Conservation (phyloP, 2,329 filamentous ascomycete species). For the Trichophyton mentagrophytes region DNA sequence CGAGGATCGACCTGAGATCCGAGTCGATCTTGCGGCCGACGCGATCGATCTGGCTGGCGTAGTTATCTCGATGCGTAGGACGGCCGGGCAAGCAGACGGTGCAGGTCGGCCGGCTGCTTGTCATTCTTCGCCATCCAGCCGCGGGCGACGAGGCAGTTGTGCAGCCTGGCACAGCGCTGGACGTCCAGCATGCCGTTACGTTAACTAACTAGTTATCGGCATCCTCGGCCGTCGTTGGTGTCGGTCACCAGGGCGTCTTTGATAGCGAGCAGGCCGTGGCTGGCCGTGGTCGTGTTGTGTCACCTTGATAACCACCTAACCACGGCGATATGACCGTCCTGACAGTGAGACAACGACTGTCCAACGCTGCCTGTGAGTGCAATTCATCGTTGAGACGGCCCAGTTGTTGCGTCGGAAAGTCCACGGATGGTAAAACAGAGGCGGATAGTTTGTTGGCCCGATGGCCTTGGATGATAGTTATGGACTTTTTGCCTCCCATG, state of each 20-base stretch:
- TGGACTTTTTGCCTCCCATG: too few species aligned
- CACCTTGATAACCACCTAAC: too few species aligned
- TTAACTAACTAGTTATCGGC: too few species aligned
- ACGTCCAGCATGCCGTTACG: not conserved
- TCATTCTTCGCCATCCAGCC: not conserved
- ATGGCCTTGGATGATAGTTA: too few species aligned
- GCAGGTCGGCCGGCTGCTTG: not conserved
- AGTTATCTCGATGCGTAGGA: not conserved
- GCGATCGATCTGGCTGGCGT: not conserved
- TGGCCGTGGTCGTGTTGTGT: not conserved
- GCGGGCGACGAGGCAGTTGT: not conserved
- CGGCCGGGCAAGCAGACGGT: not conserved
- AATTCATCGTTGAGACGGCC: too few species aligned
- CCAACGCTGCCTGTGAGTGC: too few species aligned
- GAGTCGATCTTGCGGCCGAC: not conserved
- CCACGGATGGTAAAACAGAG: too few species aligned
- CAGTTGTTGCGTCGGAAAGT: too few species aligned
- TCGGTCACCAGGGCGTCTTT: not conserved
- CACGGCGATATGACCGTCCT: too few species aligned
- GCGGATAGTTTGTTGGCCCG: too few species aligned
- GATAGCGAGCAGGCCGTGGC: not conserved
- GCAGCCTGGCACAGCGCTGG: not conserved
- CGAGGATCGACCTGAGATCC: not conserved
- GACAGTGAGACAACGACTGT: too few species aligned
- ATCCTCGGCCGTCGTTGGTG: not conserved